Conservation (phyloP, 1,139 yeast species). For the Blastobotrys petasosporus region DNA sequence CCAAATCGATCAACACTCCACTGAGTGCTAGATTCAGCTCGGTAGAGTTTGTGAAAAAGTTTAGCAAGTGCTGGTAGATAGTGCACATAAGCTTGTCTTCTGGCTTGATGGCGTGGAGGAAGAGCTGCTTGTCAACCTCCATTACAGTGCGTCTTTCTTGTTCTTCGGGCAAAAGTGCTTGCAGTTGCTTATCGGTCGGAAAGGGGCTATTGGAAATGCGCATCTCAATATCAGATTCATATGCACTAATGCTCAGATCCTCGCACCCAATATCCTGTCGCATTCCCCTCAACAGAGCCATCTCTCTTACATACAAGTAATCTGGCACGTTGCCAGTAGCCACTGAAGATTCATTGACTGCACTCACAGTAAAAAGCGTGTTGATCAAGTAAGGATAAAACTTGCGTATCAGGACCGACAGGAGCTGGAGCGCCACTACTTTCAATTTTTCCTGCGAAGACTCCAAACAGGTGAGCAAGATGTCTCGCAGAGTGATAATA, state of each 20-base stretch:
- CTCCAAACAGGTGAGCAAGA: conserved; percentile 21
- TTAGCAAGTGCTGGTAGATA: conserved; percentile 14
- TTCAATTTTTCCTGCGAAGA: conserved; percentile 15
- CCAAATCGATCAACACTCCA: conserved; percentile 24
- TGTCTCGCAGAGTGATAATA: conserved; percentile 21
- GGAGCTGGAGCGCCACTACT: conserved; percentile 22
- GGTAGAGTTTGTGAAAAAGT: conserved; percentile 24
- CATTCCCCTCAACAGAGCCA: conserved; percentile 11
- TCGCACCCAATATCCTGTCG: conserved; percentile 12
- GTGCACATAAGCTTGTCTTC: conserved; percentile 19
- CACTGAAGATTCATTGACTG: background rate
- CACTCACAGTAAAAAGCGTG: conserved; percentile 13
- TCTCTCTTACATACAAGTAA: conserved; percentile 8
- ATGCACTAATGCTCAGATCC: conserved; percentile 11
- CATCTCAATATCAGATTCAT: conserved; percentile 20
- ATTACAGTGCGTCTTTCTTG: conserved; percentile 6
- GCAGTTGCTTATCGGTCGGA: conserved; percentile 13
- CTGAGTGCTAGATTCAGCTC: conserved; percentile 27
- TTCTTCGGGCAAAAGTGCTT: conserved; percentile 14
- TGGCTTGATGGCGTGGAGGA: conserved; percentile 15
- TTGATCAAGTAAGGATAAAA: conserved; percentile 26
- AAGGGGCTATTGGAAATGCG: conserved; percentile 19
- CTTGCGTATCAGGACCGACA: conserved; percentile 23
- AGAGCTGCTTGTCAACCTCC: conserved; percentile 4
- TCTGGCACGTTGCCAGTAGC: background rate